Conservation (phyloP, 495 filamentous ascomycete genomes). For the Apiosordaria backusii region DNA sequence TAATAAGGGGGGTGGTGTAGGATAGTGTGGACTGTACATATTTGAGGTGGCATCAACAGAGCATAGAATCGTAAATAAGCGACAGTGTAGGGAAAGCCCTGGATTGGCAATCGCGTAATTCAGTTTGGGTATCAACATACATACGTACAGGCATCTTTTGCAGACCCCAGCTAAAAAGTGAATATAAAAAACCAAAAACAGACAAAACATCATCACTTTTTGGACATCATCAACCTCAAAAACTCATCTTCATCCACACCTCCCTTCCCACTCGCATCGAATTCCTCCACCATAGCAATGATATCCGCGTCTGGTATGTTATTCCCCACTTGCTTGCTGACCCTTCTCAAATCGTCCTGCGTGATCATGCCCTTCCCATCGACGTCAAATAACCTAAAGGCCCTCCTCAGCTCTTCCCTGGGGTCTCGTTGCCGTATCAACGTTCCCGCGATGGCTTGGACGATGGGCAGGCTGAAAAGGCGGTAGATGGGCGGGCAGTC, state of each 20-base stretch:
- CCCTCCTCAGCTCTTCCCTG: slow-evolving; percentile 83
- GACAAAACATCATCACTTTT: slow-evolving; percentile 21
- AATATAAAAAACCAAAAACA: neutral
- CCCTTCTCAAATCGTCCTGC: slow-evolving; percentile 76
- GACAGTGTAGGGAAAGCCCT: no score
- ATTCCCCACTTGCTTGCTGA: slow-evolving; percentile 89
- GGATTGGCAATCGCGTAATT: neutral
- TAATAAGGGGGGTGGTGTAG: neutral
- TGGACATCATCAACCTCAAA: slow-evolving; percentile 49
- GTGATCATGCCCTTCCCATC: slow-evolving; percentile 77
- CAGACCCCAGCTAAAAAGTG: neutral
- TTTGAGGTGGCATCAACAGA: neutral
- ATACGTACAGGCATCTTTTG: neutral
- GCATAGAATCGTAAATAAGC: no score
- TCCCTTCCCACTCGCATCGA: slow-evolving; percentile 90
- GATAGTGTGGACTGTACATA: neutral
- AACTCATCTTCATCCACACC: slow-evolving; percentile 90
- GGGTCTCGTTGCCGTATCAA: slow-evolving; percentile 81
- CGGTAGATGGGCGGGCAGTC: slow-evolving; percentile 37
- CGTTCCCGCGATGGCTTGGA: slow-evolving; percentile 74
- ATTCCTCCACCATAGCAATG: slow-evolving; percentile 95
- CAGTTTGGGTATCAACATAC: slow-evolving; percentile 19
- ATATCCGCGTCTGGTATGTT: slow-evolving; percentile 89
- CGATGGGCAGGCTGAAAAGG: slow-evolving; percentile 41
- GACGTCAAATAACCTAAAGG: slow-evolving; percentile 82